Conservation (phyloP, 2,329 filamentous ascomycete genomes). For the Hirsutella rhossiliensis region DNA sequence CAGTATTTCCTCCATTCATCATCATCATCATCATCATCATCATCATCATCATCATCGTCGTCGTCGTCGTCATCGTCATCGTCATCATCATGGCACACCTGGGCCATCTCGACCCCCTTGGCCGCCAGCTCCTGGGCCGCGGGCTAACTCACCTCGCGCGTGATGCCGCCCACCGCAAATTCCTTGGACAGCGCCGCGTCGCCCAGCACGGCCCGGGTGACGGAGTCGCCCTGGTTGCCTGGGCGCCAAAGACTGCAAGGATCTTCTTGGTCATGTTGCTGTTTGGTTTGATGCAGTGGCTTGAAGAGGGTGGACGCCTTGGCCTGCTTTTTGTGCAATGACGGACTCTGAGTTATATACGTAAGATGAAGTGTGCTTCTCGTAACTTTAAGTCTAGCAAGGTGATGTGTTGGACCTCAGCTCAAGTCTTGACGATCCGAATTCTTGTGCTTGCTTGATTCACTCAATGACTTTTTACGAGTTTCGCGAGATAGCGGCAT, state of each 20-base stretch:
- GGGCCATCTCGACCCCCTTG: constrained; percentile 30
- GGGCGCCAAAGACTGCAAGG: constrained; percentile 33
- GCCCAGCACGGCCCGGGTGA: constrained; percentile 30
- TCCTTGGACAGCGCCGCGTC: constrained; percentile 30
- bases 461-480: too few species aligned
- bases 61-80: constrained; percentile 4
- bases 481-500: too few species aligned
- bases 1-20: too few species aligned
- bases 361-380: too few species aligned
- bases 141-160: constrained; percentile 28
- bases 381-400: too few species aligned
- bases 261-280: constrained; percentile 23
- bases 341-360: too few species aligned
- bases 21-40: neutral
- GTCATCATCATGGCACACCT: constrained; percentile 11
- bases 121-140: constrained; percentile 24
- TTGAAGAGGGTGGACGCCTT: too few species aligned
- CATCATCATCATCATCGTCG: neutral
- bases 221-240: constrained; percentile 35
- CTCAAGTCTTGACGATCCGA: too few species aligned
- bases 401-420: too few species aligned
- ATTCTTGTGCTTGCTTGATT: too few species aligned
- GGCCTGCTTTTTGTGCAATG: too few species aligned
- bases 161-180: constrained; percentile 34
- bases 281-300: too few species aligned